A percentile compares a stretch with the other conserved stretches of the same genome.
phyloP scores from a whole-genome alignment of 768 basidiomycete genomes.

The Sistotremastrum suecicum region DNA sequence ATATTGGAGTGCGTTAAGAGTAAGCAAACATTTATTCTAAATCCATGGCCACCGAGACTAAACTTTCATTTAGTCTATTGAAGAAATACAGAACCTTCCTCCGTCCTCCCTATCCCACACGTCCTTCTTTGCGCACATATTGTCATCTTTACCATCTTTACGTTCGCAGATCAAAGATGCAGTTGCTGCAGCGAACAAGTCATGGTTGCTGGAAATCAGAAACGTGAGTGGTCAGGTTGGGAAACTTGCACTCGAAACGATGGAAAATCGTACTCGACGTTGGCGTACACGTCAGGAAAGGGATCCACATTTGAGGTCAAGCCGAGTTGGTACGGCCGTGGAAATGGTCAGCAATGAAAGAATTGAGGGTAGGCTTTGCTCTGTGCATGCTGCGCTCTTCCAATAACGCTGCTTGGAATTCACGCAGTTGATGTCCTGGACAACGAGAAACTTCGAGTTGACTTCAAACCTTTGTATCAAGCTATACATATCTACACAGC shows the following conservation, averaged over 20 bases:
- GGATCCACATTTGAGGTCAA: slow-evolving; percentile 62
- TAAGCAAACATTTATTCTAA: slow-evolving; percentile 30
- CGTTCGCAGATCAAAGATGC: slow-evolving; percentile 83
- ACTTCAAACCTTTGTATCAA: slow-evolving; percentile 91
- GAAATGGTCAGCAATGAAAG: slow-evolving; percentile 89
- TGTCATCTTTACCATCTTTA: slow-evolving; percentile 84
- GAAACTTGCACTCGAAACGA: slow-evolving; percentile 72
- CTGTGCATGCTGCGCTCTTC: background rate
- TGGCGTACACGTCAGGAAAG: slow-evolving; percentile 79
- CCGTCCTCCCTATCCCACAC: slow-evolving; percentile 82
- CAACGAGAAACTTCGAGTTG: slow-evolving; percentile 75
- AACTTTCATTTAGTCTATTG: slow-evolving; percentile 58
- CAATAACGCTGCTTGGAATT: slow-evolving; percentile 4
- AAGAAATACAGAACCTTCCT: slow-evolving; percentile 87
- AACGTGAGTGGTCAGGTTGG: slow-evolving; percentile 82
- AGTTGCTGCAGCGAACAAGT: slow-evolving; percentile 88
- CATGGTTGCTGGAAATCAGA: slow-evolving; percentile 92
- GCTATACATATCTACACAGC: slow-evolving; percentile 95
- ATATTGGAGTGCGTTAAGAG: slow-evolving; percentile 94
- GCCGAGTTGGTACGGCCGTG: slow-evolving; percentile 80
- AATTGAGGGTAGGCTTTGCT: slow-evolving; percentile 66
- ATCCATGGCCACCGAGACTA: background rate
- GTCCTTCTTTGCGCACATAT: slow-evolving; percentile 81
- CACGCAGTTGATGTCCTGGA: slow-evolving; percentile 75
- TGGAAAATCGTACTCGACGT: slow-evolving; percentile 68